Evolutionary conservation across 2,329 filamentous ascomycete genomes (phyloP).

Genomic region (Cladosporium sp.): DNA sequence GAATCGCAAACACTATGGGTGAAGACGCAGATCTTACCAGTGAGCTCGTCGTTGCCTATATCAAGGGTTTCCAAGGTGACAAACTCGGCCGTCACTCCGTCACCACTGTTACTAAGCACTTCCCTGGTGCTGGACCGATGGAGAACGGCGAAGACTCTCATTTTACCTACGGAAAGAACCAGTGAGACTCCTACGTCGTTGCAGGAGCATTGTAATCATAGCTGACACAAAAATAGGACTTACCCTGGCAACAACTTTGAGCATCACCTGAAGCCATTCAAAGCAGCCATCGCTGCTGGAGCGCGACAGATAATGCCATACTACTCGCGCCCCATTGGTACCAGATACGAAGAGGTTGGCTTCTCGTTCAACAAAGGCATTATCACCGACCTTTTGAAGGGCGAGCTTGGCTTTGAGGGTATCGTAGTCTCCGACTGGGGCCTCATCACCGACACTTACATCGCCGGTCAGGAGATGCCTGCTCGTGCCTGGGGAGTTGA

Average conservation of each 20-base stretch:
- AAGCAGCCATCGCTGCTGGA: constrained; percentile 47
- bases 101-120: constrained; percentile 51
- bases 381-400: constrained; percentile 65
- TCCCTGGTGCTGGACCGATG: constrained; percentile 49
- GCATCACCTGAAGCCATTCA: constrained; percentile 49
- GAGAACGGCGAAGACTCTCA: constrained; percentile 52
- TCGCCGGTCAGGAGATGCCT: constrained; percentile 43
- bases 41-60: constrained; percentile 36
- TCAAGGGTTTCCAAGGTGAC: constrained; percentile 47
- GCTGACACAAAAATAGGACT: constrained; percentile 25
- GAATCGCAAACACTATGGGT: constrained; percentile 45
- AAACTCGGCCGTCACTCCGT: constrained; percentile 42
- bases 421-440: constrained; percentile 64
- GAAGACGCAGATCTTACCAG: constrained; percentile 43
- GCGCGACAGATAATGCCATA: constrained; percentile 52
- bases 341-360: constrained; percentile 44
- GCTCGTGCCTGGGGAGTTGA: constrained; percentile 51
- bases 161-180: constrained; percentile 50
- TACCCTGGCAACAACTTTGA: constrained; percentile 51
- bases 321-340: constrained; percentile 46
- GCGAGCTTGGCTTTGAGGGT: constrained; percentile 68
- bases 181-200: not conserved
- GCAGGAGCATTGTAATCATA: not conserved
- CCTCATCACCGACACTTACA: constrained; percentile 44
- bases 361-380: constrained; percentile 53